Evolutionary conservation across 108 stramenopile species (phyloP), one percentile per base, ranked within the genome.

Genomic region (Aurantiochytrium sp.): DNA sequence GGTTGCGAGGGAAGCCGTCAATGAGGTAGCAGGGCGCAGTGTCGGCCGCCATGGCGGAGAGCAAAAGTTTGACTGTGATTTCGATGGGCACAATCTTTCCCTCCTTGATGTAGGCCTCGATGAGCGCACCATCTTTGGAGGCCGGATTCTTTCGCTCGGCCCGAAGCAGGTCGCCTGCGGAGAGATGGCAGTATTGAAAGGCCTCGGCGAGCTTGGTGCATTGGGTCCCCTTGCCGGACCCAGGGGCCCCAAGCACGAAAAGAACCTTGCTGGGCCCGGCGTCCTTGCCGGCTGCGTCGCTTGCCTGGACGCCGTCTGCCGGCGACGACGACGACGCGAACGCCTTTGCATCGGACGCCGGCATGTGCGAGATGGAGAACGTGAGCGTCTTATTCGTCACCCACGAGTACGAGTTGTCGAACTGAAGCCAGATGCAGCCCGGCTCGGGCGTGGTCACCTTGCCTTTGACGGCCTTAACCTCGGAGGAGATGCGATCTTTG

Each of bases 221-320:
- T 71, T 94, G 93, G 47, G 94, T 94, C n/a, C 94, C 93, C 69
- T 94, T 94, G 43, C 94, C 94, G 5, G 89, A 64, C 25, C 93
- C 94, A 2, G 94, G 94, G 35, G 93, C 94, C 35, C 93, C 93
- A 25, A 93, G 90, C 28, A 93, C 91, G 69, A 92, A 93, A 19
- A 92, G 76, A 8, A 83, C 76, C 76, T 47, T 83, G 49, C 49
- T 47, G 25, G 49, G 55, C 0, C 4, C 16, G 55, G 0, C 55
- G 14, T 16, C 55, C 14, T 8, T 14, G 14, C 0, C 14, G 14
- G 64, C 64, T 23, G 25, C 8, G 35, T 69, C 64, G 21, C 14
- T 23, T 6, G 42, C 64, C 64, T 10, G 64, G 18, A 12, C 55
- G 5, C 5, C 55, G 55, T 55, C 55, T 12, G 55, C 55, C 10